A percentile compares a stretch with the other conserved stretches of the same genome.
phyloP scores from a whole-genome alignment of 2,329 filamentous ascomycete genomes.

The Aspergillus ruber region DNA sequence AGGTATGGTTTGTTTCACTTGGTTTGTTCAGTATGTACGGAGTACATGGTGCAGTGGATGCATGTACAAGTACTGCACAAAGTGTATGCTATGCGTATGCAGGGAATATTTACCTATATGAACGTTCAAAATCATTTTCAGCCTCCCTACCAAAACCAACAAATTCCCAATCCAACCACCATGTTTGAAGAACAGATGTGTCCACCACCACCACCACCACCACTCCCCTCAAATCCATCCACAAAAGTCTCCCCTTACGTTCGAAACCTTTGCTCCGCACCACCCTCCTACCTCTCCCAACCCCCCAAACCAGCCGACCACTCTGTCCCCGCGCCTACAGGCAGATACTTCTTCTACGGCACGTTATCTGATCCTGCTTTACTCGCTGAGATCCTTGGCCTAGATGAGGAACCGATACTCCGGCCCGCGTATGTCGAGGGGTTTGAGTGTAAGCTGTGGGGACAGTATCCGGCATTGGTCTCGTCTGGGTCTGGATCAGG shows the following conservation, averaged over 20 bases:
- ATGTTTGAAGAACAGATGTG: not conserved
- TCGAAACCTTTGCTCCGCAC: constrained; percentile 7
- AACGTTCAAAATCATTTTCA: no score
- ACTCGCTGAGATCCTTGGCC: constrained; percentile 3
- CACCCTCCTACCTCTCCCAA: constrained; percentile 10
- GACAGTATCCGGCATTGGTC: not conserved
- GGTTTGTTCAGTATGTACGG: no score
- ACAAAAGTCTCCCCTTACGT: constrained; percentile 11
- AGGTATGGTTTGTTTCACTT: no score
- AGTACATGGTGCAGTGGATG: no score
- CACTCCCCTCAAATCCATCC: constrained; percentile 4
- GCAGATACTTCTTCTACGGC: constrained; percentile 34
- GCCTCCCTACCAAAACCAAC: no score
- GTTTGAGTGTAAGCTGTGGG: not conserved
- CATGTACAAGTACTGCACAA: no score
- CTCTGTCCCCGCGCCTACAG: constrained; percentile 7
- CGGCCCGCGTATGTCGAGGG: not conserved
- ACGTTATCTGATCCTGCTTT: constrained; percentile 26
- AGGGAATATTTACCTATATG: no score
- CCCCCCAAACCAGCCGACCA: not conserved
- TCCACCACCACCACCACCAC: constrained; percentile 1
- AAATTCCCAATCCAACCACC: no score
- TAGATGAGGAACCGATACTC: not conserved
- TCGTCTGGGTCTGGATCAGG: not conserved
- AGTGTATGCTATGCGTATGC: no score